Evolutionary conservation across 2,329 filamentous ascomycete species (phyloP), one percentile per base, ranked within the genome.

Genomic region (Macroventuria anomochaeta): DNA sequence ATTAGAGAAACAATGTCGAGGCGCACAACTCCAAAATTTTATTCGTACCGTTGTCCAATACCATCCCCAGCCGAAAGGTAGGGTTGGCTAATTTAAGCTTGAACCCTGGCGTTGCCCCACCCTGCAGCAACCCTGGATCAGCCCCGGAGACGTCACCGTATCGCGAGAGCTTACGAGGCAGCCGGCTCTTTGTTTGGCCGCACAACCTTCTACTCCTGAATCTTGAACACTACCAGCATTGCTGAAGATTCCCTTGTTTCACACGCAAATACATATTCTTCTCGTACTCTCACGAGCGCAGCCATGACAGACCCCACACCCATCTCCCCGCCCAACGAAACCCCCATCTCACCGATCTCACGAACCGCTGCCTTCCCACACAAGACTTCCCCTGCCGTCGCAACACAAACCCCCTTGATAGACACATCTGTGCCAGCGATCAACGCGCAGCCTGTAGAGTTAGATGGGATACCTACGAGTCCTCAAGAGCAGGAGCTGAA

Each of bases 361-460:
- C 63, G 58, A 8, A 56, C 43, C 7, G 18, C 23, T n/a, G 56
- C 62, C 2, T 72, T 72, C 34, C 56, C 65, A 3, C 65, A 72
- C 52, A 66, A 68, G n/a, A 69, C 70, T 0, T 61, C 59, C 3
- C 44, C 59, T 2, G 53, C 65, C 6, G 64, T 62, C 10, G 33
- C 62, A 15, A 57, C 71, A 7, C 58, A 63, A 18, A 68, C 68
- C 6, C 68, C 72, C 0, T 67, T 72, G 32, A 73, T 80, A 56
- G 71, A 74, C 5, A 71, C 74, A 1, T 65, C 63, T 5, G 70
- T 73, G 2, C 75, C 74, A 0, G 67, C 77, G 4, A 76, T 80
- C 59, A 80, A 81, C 57, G 59, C 64, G 10, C 66, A 69, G 37
- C 77, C 78, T 0, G 71, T 79, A 5, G 79, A 81, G 61, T 59